Base-by-base conservation (phyloP, 768 basidiomycete genomes). In the Mycena vulgaris region DNA sequence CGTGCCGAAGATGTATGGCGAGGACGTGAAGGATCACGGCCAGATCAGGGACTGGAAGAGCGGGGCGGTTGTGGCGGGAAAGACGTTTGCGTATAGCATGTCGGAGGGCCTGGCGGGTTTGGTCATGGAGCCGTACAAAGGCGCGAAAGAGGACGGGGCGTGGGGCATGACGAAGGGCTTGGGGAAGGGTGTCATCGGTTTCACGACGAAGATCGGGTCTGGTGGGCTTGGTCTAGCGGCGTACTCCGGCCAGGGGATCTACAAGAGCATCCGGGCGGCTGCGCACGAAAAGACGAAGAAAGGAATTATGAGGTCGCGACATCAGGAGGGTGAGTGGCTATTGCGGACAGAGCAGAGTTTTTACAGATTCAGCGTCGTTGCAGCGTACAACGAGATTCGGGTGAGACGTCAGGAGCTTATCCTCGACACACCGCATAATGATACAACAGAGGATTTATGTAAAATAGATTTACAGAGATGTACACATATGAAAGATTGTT, bases 51-150 rank as follows among this genome's bases (percentile, higher is more conserved):
- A 80, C 68, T 80, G 84, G 62, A 64, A 59, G n/a, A 77, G 76
- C 59, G 86, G 86, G 0, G 70, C 83, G 3, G 75, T 72, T 35
- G 84, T 84, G 62, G 86, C 79, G 19, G 85, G 80, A 5, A 85
- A 84, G 75, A 77, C 80, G 28, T 70, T 75, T 40, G 68, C 31
- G 33, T 56, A 53, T 11, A 68, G 49, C 6, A 45, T 69, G 28
- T 16, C 71, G 8, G 62, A 59, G 23, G 75, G 75, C 6, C 7
- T 72, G 13, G 42, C 64, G 5, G 75, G 63, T 33, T 9, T 71
- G 7, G n/a, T 74, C 27, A 35, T 66, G 14, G 65, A 75, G 52
- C 73, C 75, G 25, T 63, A 72, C 35, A 65, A 64, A 51, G 75
- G 73, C 17, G 75, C 73, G 10, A 48, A 42, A 40, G 69, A 65